Evolutionary conservation across 192 early-diverging fungal genomes (phyloP), one percentile per base, ranked within the genome.

Genomic region (Spizellomyces punctatus): DNA sequence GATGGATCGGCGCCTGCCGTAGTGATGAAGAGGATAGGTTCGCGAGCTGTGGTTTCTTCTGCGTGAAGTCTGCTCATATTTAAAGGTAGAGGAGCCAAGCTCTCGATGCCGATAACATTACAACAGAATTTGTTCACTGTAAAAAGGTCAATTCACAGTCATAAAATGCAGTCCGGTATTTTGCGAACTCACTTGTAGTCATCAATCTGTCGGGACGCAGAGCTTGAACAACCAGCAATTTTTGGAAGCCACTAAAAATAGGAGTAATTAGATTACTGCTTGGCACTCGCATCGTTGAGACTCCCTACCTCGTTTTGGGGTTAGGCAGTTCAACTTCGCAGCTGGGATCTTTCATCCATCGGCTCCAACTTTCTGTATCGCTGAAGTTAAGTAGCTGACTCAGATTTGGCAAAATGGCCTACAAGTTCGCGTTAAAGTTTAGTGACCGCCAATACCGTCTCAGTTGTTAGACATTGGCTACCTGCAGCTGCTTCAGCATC

Each of bases 1-100:
- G 84, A 83, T 48, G 83, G 81, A 67, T 88, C 86, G 27, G 83
- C 76, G 43, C 86, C 86, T n/a, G 86, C 82, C 14, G 84, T 88
- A 12, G 81, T 87, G 49, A 88, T 87, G 72, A 87, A 88, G 2
- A 88, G 73, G 54, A 88, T 82, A 4, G 86, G 85, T 57, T 87
- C 79, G 6, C 52, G 65, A 5, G 79, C 66, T 8, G 74, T 44
- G 8, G 86, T 77, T 75, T 87, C 86, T 17, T 80, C 69, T 10
- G 75, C 73, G 50, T 69, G 55, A 19, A 81, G 49, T 17, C 74
- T 48, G 10, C 61, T 48, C 50, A 87, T 58, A 58, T 81, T 87
- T 42, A 85, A 56, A 2, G 83, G 56, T 12, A 68, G 45, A 17
- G 86, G 83, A 1, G 84, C 72, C 5, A 88, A 58, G 67, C 64